A percentile compares a stretch with the other conserved stretches of the same genome.
Evolutionary conservation across 1,139 yeast genomes (phyloP).

Genomic region (Saccharomyces uvarum): DNA sequence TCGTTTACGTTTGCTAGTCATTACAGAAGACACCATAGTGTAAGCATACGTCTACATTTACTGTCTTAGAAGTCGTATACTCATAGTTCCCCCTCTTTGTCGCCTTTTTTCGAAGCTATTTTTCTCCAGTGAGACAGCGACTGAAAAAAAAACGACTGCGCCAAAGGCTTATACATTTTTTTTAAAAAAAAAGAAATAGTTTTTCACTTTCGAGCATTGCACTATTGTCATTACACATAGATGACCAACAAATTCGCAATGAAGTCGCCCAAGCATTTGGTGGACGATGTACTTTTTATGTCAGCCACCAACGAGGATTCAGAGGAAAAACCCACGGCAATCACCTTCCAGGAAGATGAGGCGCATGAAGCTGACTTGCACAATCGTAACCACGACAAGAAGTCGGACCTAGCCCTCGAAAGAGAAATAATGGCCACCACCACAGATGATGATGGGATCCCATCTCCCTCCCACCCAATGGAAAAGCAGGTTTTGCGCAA

Average conservation of each 20-base stretch:
- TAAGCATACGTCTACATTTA: neutral
- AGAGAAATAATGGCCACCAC: slow-evolving; percentile 21
- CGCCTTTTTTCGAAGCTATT: neutral
- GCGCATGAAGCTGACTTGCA: neutral
- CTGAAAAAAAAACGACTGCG: slow-evolving; percentile 1
- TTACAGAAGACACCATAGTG: neutral
- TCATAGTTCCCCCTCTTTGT: neutral
- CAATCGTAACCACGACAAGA: slow-evolving; percentile 7
- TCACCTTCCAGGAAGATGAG: slow-evolving; percentile 1
- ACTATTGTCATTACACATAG: neutral
- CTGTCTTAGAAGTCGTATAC: neutral
- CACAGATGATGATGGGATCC: slow-evolving; percentile 25
- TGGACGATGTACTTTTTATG: neutral
- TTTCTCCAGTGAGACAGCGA: slow-evolving; percentile 1
- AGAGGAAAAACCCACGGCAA: neutral
- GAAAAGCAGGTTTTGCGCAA: slow-evolving; percentile 41
- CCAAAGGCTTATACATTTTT: neutral
- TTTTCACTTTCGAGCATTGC: neutral
- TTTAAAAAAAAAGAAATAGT: neutral
- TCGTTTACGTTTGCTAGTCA: neutral
- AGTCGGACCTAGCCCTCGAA: slow-evolving; percentile 11
- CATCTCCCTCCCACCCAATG: slow-evolving; percentile 26
- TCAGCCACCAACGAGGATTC: neutral
- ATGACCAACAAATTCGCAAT: neutral
- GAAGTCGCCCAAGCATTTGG: neutral